Percentiles rank a stretch among this genome's conserved stretches.
phyloP scores from a whole-genome alignment of 2,329 filamentous ascomycete genomes.

The Beauveria pseudobassiana region DNA sequence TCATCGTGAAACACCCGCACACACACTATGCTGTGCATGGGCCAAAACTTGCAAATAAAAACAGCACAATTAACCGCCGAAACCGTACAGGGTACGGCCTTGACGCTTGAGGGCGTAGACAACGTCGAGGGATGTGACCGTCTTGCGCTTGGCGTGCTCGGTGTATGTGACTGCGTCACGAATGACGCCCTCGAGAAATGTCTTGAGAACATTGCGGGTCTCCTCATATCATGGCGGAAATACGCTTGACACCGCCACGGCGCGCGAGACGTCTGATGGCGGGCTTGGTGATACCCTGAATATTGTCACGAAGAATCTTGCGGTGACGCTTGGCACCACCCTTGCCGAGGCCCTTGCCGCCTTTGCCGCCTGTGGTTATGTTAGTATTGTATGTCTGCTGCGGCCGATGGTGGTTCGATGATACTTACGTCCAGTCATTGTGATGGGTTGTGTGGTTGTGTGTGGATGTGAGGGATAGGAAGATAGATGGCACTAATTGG shows the following conservation, averaged over 20 bases:
- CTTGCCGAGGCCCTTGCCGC: conserved; percentile 97
- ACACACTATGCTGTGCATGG: conserved; percentile 14
- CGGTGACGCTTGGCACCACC: conserved; percentile 97
- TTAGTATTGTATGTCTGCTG: conserved; percentile 3
- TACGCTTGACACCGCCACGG: conserved; percentile 99
- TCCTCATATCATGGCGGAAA: conserved; percentile 82
- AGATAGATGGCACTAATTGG: conserved; percentile 8
- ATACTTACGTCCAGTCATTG: conserved; percentile 26
- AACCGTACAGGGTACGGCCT: conserved; percentile 67
- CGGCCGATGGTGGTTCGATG: background rate
- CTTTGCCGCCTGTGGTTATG: conserved; percentile 66
- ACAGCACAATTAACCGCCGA: conserved; percentile 55
- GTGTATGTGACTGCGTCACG: conserved; percentile 64
- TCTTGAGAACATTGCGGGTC: conserved; percentile 62
- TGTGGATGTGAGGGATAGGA: conserved; percentile 11
- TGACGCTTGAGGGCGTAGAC: conserved; percentile 54
- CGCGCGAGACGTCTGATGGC: conserved; percentile 96
- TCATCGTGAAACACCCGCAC: conserved; percentile 33
- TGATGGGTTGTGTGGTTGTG: conserved; percentile 13
- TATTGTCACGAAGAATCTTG: conserved; percentile 99
- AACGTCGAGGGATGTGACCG: conserved; percentile 55
- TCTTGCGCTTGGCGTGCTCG: conserved; percentile 66
- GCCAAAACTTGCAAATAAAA: conserved; percentile 23
- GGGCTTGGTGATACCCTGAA: conserved; percentile 98
- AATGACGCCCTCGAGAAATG: conserved; percentile 61